Base-by-base conservation (phyloP, 2,329 filamentous ascomycete species). In the Emergomyces africanus region DNA sequence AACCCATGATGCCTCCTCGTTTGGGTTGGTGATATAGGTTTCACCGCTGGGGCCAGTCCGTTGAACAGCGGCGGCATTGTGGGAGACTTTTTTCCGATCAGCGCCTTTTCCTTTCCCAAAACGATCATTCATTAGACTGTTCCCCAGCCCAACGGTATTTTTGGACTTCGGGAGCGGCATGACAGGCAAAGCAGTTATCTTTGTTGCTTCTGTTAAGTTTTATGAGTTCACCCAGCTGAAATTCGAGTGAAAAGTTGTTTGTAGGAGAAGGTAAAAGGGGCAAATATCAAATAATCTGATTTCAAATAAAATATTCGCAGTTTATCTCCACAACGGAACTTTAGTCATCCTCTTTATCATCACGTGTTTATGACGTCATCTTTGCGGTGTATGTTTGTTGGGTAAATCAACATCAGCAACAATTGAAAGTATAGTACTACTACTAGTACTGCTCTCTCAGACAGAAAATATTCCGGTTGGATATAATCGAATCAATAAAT, bases 101-200 rank as follows among this genome's bases (percentile, higher is more conserved):
- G 81, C 72, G 64, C 90, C 89, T 75, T 95, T 96, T 69, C 89
- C 89, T 76, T 94, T 95, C 70, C 91, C 90, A 74, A 97, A 96
- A 60, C 92, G 88, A 77, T 97, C 94, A 73, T 97, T 97, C 94
- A 99, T 99, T 72, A 99, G 83, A 77, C 88, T 85, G 78, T 96
- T 96, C 72, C 94, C 94, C 77, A 99, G 85, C 73, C 94, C 94
- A 69, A 96, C 90, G 68, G 85, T 82, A 76, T 91, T 95, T 75
- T 96, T 97, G 65, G 90, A 96, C 78, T 97, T 99, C 74, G 94
- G 85, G 68, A 88, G 76, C 68, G 86, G 84, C 86, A 89, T 89
- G 48, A 65, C 78, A 72, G 62, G 53, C 33, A 37, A 56, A 5
- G 8, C 1, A 18, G 8, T 25, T n/a, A 4, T 3, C 10, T 20